These are phyloP conservation scores for Hypholoma sublateritium DNA, from an alignment of 768 basidiomycete species.

Conservation along the genomic window DNA sequence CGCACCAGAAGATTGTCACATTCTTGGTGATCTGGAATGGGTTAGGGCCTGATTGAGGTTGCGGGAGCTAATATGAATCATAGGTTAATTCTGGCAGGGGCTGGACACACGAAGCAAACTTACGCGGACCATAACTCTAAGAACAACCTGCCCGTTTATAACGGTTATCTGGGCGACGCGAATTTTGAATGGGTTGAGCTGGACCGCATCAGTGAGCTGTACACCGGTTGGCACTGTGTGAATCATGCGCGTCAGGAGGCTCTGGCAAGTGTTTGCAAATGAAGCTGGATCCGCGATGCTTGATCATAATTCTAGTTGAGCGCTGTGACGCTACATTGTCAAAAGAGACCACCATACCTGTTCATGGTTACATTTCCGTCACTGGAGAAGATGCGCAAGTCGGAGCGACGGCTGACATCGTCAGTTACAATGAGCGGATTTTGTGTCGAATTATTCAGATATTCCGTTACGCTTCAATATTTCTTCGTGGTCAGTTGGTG, in stretches of 20 bases:
- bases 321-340: neutral
- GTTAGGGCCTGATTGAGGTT: neutral
- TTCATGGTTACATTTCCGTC: conserved; percentile 42
- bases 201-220: conserved; percentile 34
- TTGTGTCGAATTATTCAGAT: conserved; percentile 36
- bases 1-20: conserved; percentile 33
- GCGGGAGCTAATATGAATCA: neutral
- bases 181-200: conserved; percentile 34
- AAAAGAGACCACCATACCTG: conserved; percentile 21
- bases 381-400: conserved; percentile 35
- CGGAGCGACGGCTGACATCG: conserved; percentile 37
- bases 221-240: conserved; percentile 40
- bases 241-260: conserved; percentile 39
- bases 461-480: conserved; percentile 34
- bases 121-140: conserved; percentile 32
- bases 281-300: conserved; percentile 25
- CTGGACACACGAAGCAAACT: neutral
- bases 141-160: conserved; percentile 25
- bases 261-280: conserved; percentile 32
- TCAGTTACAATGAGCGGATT: conserved; percentile 36
- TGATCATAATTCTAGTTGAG: neutral
- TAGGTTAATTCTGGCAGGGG: neutral
- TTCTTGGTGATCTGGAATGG: conserved; percentile 17
- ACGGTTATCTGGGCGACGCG: conserved; percentile 28
- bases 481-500: neutral